Percentiles rank a stretch among this genome's conserved stretches.
Conservation (phyloP, 2,329 filamentous ascomycete species). For the Zymoseptoria tritici region DNA sequence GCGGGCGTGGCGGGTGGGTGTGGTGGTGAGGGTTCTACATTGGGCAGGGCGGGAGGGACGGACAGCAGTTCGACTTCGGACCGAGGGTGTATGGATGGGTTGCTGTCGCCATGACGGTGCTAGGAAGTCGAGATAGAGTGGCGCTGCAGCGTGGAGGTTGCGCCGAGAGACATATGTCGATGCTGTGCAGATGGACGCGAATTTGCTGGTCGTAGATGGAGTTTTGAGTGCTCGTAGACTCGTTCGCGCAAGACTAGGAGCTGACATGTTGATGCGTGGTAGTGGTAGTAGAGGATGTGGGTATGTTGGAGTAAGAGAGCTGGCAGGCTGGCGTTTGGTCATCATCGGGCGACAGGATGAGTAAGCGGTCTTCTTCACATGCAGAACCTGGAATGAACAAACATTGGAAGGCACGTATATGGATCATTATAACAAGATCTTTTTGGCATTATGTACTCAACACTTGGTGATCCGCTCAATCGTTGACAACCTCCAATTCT, state of each 20-base stretch:
- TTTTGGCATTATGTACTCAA: neutral
- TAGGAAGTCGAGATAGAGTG: slow-evolving; percentile 31
- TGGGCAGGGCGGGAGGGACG: neutral
- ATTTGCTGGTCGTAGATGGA: neutral
- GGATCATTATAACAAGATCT: neutral
- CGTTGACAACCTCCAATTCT: neutral
- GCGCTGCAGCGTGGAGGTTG: slow-evolving; percentile 16
- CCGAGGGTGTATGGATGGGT: neutral
- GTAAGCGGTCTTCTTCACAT: neutral
- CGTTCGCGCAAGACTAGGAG: neutral
- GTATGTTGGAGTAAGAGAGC: neutral
- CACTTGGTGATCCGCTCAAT: neutral
- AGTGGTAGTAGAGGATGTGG: neutral
- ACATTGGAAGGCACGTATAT: neutral
- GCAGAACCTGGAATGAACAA: neutral
- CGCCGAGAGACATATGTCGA: neutral
- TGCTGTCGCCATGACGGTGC: slow-evolving; percentile 24
- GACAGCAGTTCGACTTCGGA: neutral
- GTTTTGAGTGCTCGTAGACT: neutral
- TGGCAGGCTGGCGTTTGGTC: neutral
- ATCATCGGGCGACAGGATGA: neutral
- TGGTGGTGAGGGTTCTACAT: slow-evolving; percentile 13
- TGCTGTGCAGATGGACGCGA: neutral
- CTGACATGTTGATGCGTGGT: neutral
- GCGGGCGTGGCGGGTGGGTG: slow-evolving; percentile 15